Evolutionary conservation across 2,329 filamentous ascomycete genomes (phyloP), one percentile per base, ranked within the genome.

Genomic region (Penicillium sp.): DNA sequence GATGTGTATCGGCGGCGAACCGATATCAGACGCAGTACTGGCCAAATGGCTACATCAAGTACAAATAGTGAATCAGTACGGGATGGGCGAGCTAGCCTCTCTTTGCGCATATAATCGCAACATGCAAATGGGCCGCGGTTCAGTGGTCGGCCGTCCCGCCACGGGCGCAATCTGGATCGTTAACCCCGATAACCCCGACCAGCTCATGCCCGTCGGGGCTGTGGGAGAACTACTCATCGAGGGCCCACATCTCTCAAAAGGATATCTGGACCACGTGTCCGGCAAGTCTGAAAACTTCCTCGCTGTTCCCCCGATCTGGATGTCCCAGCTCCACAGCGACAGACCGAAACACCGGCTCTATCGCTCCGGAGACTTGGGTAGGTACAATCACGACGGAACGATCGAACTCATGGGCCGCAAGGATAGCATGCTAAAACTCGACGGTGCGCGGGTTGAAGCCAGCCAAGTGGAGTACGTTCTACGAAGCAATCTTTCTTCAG

Each of bases 151-250:
- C 18, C 51, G 52, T 36, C 55, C 57, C 3, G 58, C 44, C 3
- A 60, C 56, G n/a, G 63, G 64, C 4, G 60, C 63, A 9, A 63
- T 67, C 26, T 70, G 67, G 67, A 63, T 70, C n/a, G 55, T 63
- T 3, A 62, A 66, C 30, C 59, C 67, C 2, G 53, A 53, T 11
- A 43, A 58, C 9, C 47, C 61, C 0, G 53, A 62, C 23, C 60
- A 50, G 9, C 53, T 65, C 1, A 53, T 64, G 29, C 68, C 68
- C 1, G 49, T 68, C 14, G 68, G 67, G 8, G 67, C 65, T 2
- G 55, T 69, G 0, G 68, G 68, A 2, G 68, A 70, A 46, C 55
- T 70, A 5, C 40, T 70, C 3, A 59, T 70, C 8, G 66, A 70
- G 51, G 67, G 67, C 0, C 63, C 67, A 0, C 64, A 67, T 34